Percentiles rank a stretch among this genome's conserved stretches.
Evolutionary conservation across 1,139 yeast genomes (phyloP).

Genomic region (Yamadazyma friedrichii): DNA sequence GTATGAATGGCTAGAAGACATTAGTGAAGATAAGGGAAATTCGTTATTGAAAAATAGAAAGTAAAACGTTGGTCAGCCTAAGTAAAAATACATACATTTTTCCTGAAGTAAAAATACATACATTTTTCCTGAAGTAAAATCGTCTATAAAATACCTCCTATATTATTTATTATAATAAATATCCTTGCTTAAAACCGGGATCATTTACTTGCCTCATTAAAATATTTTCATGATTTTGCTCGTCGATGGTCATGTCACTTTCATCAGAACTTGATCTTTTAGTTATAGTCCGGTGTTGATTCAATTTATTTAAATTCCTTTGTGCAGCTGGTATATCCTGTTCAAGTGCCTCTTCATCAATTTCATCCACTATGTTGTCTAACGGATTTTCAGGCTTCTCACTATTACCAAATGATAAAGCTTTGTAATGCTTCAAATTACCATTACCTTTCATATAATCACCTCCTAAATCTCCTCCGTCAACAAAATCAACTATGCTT

Average conservation of each 20-base stretch:
- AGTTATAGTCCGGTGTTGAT: not conserved
- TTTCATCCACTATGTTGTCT: slow-evolving; percentile 28
- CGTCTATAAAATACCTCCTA: not conserved
- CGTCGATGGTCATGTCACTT: slow-evolving; percentile 15
- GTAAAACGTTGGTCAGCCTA: not conserved
- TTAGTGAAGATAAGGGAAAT: slow-evolving; percentile 19
- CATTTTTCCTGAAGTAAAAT: not conserved
- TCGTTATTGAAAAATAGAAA: slow-evolving; percentile 10
- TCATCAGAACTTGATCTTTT: too few relatives aligned
- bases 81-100: not conserved
- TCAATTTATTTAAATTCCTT: slow-evolving; percentile 1
- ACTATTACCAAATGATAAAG: not conserved
- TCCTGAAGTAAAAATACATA: not conserved
- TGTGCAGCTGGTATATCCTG: slow-evolving; percentile 1
- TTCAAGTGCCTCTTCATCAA: slow-evolving; percentile 8
- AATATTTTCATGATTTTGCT: slow-evolving; percentile 6
- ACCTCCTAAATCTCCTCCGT: slow-evolving; percentile 25
- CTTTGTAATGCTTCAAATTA: not conserved
- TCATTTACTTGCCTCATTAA: not conserved
- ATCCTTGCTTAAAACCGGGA: slow-evolving; percentile 12
- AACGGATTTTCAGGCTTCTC: not conserved
- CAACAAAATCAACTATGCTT: slow-evolving; percentile 26
- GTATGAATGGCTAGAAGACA: slow-evolving; percentile 44
- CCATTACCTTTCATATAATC: slow-evolving; percentile 22
- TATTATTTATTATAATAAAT: slow-evolving; percentile 8